phyloP scores from a whole-genome alignment of 768 basidiomycete genomes.

The Mycena albidolilacea region DNA sequence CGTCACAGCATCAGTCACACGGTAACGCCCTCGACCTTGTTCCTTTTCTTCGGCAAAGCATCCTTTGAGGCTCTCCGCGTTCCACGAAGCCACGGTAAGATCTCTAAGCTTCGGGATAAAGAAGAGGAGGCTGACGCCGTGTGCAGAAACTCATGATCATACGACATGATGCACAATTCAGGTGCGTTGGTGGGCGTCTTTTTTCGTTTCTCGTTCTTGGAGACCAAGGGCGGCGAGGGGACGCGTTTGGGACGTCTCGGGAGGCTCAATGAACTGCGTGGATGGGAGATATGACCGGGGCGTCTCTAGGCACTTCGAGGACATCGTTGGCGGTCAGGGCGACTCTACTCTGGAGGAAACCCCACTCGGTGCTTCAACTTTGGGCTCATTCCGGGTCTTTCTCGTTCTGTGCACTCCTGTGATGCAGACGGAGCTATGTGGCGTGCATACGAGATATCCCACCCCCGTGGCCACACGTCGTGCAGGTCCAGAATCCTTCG shows the following conservation, averaged over 20 bases:
- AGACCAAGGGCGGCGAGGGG: neutral
- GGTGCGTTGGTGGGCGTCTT: constrained; percentile 19
- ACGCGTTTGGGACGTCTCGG: neutral
- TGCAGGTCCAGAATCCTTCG: neutral
- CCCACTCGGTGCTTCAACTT: neutral
- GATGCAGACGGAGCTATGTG: neutral
- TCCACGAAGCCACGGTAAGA: constrained; percentile 10
- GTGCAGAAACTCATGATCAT: constrained; percentile 32
- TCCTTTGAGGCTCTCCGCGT: neutral
- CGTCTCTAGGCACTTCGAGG: neutral
- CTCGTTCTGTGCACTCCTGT: neutral
- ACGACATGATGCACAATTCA: constrained; percentile 37
- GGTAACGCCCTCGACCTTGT: constrained; percentile 21
- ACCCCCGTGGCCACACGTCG: neutral
- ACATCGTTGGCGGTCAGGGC: neutral
- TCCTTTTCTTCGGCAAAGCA: neutral
- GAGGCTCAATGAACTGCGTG: neutral
- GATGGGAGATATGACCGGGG: neutral
- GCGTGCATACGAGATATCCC: neutral
- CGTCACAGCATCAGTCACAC: neutral
- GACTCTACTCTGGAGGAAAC: no score
- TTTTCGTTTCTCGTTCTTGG: neutral
- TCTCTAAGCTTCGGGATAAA: neutral
- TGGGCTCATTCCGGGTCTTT: neutral
- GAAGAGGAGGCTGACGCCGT: neutral